phyloP scores from a whole-genome alignment of 108 stramenopile genomes.

The Skeletonema grethae region DNA sequence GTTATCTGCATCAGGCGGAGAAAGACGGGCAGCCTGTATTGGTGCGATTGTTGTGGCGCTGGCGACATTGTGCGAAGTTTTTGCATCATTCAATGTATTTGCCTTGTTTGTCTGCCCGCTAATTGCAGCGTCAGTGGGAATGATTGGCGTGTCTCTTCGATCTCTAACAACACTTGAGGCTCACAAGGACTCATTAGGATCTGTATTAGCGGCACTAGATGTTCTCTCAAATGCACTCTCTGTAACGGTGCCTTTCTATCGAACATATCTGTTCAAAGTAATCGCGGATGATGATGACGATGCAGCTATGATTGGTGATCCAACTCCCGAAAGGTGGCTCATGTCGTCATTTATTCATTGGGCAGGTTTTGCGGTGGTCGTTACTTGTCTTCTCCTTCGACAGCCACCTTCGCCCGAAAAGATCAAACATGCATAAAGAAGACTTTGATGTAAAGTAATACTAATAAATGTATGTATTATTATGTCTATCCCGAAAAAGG shows the following conservation, averaged over 20 bases:
- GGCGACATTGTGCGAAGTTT: slow-evolving; percentile 51
- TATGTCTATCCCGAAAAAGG: slow-evolving; percentile 15
- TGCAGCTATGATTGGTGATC: slow-evolving; percentile 69
- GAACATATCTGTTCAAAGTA: slow-evolving; percentile 59
- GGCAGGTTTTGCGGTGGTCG: slow-evolving; percentile 39
- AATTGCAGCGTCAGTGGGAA: slow-evolving; percentile 52
- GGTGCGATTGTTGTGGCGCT: slow-evolving; percentile 50
- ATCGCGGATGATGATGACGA: slow-evolving; percentile 15
- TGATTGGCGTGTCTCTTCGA: slow-evolving; percentile 57
- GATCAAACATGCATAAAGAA: background rate
- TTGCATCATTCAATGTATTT: slow-evolving; percentile 43
- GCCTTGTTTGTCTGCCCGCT: slow-evolving; percentile 56
- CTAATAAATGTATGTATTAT: too few species aligned
- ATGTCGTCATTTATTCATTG: slow-evolving; percentile 62
- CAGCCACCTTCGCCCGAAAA: background rate
- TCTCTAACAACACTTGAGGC: slow-evolving; percentile 68
- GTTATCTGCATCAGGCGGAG: slow-evolving; percentile 52
- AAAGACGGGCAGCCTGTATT: slow-evolving; percentile 46
- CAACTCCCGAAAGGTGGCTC: slow-evolving; percentile 71
- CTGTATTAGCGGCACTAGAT: slow-evolving; percentile 78
- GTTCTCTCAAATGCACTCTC: slow-evolving; percentile 72
- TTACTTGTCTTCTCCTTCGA: slow-evolving; percentile 40
- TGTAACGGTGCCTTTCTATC: slow-evolving; percentile 80
- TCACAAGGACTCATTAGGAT: slow-evolving; percentile 70
- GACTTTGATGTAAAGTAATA: background rate